A percentile compares a stretch with the other conserved stretches of the same genome.
Conservation (phyloP, 306 rosid genomes). For the Quercus rubra region DNA sequence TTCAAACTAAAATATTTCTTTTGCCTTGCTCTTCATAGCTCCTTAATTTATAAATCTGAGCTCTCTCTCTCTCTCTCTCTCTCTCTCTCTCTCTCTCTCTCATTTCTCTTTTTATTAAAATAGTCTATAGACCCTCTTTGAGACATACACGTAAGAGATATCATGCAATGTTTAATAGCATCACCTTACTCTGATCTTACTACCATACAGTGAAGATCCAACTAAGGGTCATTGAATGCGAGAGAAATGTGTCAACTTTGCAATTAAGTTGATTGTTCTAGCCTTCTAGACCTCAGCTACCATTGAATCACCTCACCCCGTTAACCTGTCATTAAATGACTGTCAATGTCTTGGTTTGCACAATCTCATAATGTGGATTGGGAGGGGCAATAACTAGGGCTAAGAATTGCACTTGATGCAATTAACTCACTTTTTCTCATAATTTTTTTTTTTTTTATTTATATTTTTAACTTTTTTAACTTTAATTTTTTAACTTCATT, state of each 20-base stretch:
- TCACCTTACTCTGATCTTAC: not conserved
- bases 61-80: not conserved
- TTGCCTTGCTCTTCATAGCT: not conserved
- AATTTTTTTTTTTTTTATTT: too few relatives aligned
- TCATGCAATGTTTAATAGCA: too few relatives aligned
- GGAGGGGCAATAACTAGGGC: too few relatives aligned
- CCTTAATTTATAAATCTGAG: not conserved
- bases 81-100: too few relatives aligned
- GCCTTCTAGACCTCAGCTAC: conserved; percentile 2
- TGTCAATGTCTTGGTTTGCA: conserved; percentile 47
- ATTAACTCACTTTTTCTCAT: too few relatives aligned
- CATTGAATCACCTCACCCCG: conserved; percentile 22
- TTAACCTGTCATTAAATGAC: not conserved
- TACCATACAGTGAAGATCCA: conserved; percentile 2
- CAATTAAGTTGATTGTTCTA: not conserved
- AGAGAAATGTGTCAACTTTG: conserved; percentile 20
- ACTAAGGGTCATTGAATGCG: conserved; percentile 12
- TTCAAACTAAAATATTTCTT: not conserved
- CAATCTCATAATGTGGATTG: not conserved
- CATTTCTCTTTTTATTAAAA: too few relatives aligned
- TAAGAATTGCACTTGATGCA: too few relatives aligned
- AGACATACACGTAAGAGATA: not conserved
- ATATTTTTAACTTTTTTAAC: too few relatives aligned
- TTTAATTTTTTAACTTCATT: too few relatives aligned
- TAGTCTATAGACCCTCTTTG: not conserved